Percentiles rank a stretch among this genome's conserved stretches.
Evolutionary conservation across 495 filamentous ascomycete species (phyloP).

Genomic region (Penicillium samsonianum): DNA sequence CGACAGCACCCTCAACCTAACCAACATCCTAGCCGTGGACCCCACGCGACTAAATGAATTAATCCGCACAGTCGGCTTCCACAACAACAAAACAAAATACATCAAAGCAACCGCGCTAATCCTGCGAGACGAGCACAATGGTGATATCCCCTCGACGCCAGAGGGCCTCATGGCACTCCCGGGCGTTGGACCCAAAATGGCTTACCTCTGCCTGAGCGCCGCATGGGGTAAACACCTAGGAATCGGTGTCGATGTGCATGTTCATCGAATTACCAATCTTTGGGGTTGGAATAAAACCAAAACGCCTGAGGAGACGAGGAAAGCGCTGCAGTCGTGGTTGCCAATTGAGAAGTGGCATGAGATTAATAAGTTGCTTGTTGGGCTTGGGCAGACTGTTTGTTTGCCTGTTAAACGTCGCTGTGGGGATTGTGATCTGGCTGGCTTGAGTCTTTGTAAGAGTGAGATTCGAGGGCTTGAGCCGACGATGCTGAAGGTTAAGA

Average conservation of each 20-base stretch:
- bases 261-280: conserved; percentile 89
- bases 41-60: conserved; percentile 71
- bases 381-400: conserved; percentile 87
- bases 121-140: conserved; percentile 63
- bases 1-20: conserved; percentile 63
- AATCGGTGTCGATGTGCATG: conserved; percentile 69
- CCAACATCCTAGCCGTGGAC: conserved; percentile 74
- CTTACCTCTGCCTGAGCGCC: conserved; percentile 80
- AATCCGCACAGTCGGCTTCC: conserved; percentile 86
- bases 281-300: conserved; percentile 92
- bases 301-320: conserved; percentile 81
- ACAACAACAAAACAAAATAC: conserved; percentile 93
- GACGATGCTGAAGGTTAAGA: conserved; percentile 53
- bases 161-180: conserved; percentile 78
- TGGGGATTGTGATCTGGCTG: conserved; percentile 77
- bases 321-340: conserved; percentile 78
- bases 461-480: conserved; percentile 50
- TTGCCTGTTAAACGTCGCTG: conserved; percentile 77
- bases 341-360: conserved; percentile 89
- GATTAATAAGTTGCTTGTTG: conserved; percentile 90
- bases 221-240: conserved; percentile 64
- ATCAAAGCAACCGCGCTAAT: conserved; percentile 78
- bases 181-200: conserved; percentile 97
- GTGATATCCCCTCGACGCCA: conserved; percentile 83
- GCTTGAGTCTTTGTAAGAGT: conserved; percentile 72